Percentiles rank a stretch among this genome's conserved stretches.
Evolutionary conservation across 169 alveolate genomes (phyloP).

Genomic region (Plasmodium ovale): DNA sequence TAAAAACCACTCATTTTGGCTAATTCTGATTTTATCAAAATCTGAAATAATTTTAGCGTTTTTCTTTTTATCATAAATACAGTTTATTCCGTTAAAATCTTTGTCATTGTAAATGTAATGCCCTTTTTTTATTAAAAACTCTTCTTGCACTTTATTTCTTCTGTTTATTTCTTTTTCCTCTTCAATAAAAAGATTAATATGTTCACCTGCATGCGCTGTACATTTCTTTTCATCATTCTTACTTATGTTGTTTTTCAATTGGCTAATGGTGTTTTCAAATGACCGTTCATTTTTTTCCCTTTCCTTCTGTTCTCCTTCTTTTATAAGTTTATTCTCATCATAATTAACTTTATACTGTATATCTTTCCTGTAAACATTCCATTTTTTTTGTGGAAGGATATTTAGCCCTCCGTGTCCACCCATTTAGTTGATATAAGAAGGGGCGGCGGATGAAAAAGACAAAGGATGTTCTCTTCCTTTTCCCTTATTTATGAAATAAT

Average conservation of each 20-base stretch:
- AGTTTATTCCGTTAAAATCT: constrained; percentile 38
- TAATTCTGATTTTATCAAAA: constrained; percentile 43
- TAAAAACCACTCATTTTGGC: constrained; percentile 40
- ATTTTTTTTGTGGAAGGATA: constrained; percentile 93
- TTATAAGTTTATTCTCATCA: constrained; percentile 78
- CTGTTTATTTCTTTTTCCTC: constrained; percentile 71
- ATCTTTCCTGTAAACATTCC: constrained; percentile 93
- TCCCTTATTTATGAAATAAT: not conserved
- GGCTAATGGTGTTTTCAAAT: constrained; percentile 14
- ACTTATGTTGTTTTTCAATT: constrained; percentile 23
- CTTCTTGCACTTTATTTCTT: constrained; percentile 69
- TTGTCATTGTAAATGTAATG: constrained; percentile 57
- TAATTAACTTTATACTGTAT: constrained; percentile 87
- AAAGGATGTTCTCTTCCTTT: not conserved
- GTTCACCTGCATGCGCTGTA: constrained; percentile 4
- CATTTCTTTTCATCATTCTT: not conserved
- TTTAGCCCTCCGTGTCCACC: constrained; percentile 96
- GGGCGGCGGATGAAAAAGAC: not conserved
- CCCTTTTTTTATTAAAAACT: constrained; percentile 67
- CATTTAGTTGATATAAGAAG: constrained; percentile 82
- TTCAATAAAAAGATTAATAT: constrained; percentile 53
- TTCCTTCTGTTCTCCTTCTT: constrained; percentile 65
- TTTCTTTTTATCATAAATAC: constrained; percentile 58
- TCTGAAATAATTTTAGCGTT: constrained; percentile 64
- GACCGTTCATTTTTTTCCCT: constrained; percentile 49